Evolutionary conservation across 129 eudicot species (phyloP), one percentile per base, ranked within the genome.

Genomic region (Pittosporum tobira): DNA sequence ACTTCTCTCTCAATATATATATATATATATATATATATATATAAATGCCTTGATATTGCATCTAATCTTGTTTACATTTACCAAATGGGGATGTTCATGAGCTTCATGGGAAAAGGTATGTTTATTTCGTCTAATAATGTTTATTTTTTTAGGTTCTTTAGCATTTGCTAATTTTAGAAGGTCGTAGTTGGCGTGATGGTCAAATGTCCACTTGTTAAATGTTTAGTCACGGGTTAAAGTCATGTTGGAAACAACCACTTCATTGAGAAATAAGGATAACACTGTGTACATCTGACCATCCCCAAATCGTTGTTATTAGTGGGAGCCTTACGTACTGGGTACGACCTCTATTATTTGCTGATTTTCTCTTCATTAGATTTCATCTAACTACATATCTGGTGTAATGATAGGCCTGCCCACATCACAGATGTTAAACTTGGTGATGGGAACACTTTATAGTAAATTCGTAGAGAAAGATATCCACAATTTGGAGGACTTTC

Each of bases 51-150:
- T 59, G 31, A 7, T 20, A 48, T 23, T 59, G 44, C 29, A 20
- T 43, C 30, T 53, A 22, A 18, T 53, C 46, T 18, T 49, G 53
- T 48, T 63, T 67, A 51, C 62, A 31, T 59, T 64, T 43, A 2
- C 53, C 55, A 42, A 23, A 89, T 89, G 95, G 97, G 97, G 52
- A 31, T 80, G 65, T 42, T 79, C 50, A 73, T 77, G 81, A 82
- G 95, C 83, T 72, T 85, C 73, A 73, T 85, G 95, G 93, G 85
- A 59, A 79, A 72, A 85, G 77, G 94, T 77, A 44, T 13, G 55
- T 34, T 43, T 12, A 24, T 50, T 47, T 12, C 42, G 9, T n/a
- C 1, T 10, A 11, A n/a, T 52, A 20, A 57, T 37, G 27, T 24
- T 66, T 20, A 0, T 20, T n/a, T 18, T 14, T 10, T 31, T 24